Percentiles rank a stretch among this genome's conserved stretches.
Evolutionary conservation across 116 monocot genomes (phyloP).

Genomic region (Iris pallida): DNA sequence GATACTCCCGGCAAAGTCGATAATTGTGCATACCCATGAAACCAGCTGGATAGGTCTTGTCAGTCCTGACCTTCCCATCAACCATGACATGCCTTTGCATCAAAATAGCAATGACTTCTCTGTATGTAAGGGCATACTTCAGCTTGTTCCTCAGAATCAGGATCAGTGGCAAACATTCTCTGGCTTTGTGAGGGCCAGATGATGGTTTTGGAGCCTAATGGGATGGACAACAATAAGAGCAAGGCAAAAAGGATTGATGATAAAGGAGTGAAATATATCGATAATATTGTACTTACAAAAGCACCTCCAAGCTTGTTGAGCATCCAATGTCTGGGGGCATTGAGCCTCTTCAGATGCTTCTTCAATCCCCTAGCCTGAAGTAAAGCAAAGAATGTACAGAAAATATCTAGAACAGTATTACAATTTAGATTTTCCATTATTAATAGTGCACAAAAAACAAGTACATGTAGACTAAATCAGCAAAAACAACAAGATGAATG

Average conservation of each 20-base stretch:
- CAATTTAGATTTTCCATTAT: too few species aligned
- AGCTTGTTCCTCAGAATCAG: constrained; percentile 62
- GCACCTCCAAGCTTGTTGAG: constrained; percentile 73
- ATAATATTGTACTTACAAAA: constrained; percentile 35
- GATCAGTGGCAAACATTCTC: constrained; percentile 60
- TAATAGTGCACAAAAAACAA: too few species aligned
- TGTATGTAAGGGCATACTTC: constrained; percentile 58
- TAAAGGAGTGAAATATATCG: not conserved
- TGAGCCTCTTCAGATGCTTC: constrained; percentile 75
- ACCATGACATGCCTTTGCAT: constrained; percentile 67
- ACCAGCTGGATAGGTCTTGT: constrained; percentile 67
- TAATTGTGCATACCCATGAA: constrained; percentile 50
- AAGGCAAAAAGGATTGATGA: not conserved
- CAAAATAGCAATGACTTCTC: constrained; percentile 57
- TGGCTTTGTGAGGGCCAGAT: constrained; percentile 64
- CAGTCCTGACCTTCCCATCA: constrained; percentile 62
- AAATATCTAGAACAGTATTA: too few species aligned
- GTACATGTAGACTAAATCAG: too few species aligned
- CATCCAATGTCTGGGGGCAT: constrained; percentile 75
- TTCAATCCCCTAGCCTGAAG: constrained; percentile 60
- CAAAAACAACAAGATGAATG: too few species aligned
- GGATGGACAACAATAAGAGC: not conserved
- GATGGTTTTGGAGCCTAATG: constrained; percentile 61
- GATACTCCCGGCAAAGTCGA: not conserved
- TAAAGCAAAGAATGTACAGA: too few species aligned